A percentile compares a stretch with the other conserved stretches of the same genome.
Conservation (phyloP, 331 rosid genomes). For the Stylosanthes scabra region DNA sequence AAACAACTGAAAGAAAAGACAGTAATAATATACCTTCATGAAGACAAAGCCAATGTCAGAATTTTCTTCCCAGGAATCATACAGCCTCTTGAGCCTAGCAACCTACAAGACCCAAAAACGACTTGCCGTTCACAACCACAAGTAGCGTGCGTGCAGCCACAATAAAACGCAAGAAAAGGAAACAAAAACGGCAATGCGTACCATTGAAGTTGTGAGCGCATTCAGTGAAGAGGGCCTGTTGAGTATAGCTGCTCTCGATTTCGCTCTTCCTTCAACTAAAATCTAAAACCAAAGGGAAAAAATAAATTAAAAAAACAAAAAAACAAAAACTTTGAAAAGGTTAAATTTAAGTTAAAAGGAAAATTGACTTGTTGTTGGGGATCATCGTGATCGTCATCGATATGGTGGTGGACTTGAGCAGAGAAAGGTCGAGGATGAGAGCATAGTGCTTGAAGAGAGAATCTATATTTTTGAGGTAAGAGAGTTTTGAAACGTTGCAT, state of each 20-base stretch:
- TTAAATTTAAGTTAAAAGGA: neutral
- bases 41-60: slow-evolving; percentile 86
- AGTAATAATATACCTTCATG: slow-evolving; percentile 70
- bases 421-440: slow-evolving; percentile 57
- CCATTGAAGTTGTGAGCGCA: slow-evolving; percentile 72
- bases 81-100: slow-evolving; percentile 78
- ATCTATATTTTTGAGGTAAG: slow-evolving; percentile 42
- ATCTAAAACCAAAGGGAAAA: slow-evolving; percentile 52
- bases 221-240: slow-evolving; percentile 75
- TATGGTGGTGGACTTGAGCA: slow-evolving; percentile 45
- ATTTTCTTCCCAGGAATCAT: slow-evolving; percentile 97
- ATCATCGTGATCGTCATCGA: slow-evolving; percentile 47
- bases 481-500: slow-evolving; percentile 76
- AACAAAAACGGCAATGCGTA: neutral
- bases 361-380: slow-evolving; percentile 61
- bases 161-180: slow-evolving; percentile 24
- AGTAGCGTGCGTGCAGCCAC: slow-evolving; percentile 7
- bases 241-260: slow-evolving; percentile 82
- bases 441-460: slow-evolving; percentile 45
- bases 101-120: slow-evolving; percentile 56
- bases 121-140: slow-evolving; percentile 8
- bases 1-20: slow-evolving; percentile 11
- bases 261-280: slow-evolving; percentile 84
- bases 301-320: neutral
- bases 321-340: neutral